A percentile compares a stretch with the other conserved stretches of the same genome.
Evolutionary conservation across 345 rosid species (phyloP).

Genomic region (Ceriops decandra): DNA sequence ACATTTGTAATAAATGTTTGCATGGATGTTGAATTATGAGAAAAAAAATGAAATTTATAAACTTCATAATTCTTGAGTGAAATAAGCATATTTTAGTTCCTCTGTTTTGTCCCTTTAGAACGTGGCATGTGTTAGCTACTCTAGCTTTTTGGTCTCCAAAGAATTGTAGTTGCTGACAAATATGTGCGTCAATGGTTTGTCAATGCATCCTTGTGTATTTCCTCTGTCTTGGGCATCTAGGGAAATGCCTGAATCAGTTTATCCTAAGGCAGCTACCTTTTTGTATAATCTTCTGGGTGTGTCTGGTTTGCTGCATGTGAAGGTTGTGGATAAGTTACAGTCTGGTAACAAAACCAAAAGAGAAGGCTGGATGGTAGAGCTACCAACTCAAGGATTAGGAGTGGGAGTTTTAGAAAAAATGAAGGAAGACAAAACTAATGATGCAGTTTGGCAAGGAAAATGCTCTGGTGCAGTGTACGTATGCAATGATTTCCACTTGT

Average conservation of each 20-base stretch:
- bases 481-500: slow-evolving; percentile 18
- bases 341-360: slow-evolving; percentile 72
- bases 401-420: slow-evolving; percentile 50
- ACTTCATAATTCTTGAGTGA: too few relatives aligned
- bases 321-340: slow-evolving; percentile 93
- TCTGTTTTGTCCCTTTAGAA: too few relatives aligned
- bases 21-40: too few relatives aligned
- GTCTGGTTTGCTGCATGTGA: slow-evolving; percentile 20
- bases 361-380: slow-evolving; percentile 51
- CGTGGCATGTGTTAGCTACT: too few relatives aligned
- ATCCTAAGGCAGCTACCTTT: not conserved
- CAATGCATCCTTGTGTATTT: too few relatives aligned
- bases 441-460: slow-evolving; percentile 87
- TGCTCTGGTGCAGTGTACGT: slow-evolving; percentile 99
- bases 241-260: not conserved
- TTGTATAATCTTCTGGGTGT: slow-evolving; percentile 3
- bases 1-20: too few relatives aligned
- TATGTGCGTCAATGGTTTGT: too few relatives aligned
- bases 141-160: too few relatives aligned
- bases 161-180: too few relatives aligned
- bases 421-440: slow-evolving; percentile 70
- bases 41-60: too few relatives aligned
- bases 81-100: too few relatives aligned
- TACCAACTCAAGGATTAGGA: slow-evolving; percentile 73
- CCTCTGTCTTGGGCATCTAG: too few relatives aligned